Percentiles rank a stretch among this genome's conserved stretches.
These are phyloP conservation scores for Sphaerostilbella broomeana DNA, from an alignment of 2,329 filamentous ascomycete genomes.

Conservation along the genomic window DNA sequence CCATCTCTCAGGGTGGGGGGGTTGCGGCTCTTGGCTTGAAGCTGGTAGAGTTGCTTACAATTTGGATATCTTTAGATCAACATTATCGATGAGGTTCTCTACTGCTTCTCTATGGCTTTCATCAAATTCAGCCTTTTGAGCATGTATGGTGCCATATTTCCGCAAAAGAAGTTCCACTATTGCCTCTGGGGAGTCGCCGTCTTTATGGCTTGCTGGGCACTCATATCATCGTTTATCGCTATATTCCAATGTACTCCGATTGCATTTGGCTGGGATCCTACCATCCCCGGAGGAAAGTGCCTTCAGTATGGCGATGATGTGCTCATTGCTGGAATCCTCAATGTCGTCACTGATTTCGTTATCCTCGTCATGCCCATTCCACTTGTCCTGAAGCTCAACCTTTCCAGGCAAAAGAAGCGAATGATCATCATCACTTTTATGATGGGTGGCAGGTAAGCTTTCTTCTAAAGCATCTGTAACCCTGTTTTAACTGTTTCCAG, in stretches of 20 bases:
- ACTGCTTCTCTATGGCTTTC: conserved; percentile 6
- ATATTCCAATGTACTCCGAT: conserved; percentile 20
- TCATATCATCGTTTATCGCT: conserved; percentile 16
- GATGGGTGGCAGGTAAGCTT: conserved; percentile 2
- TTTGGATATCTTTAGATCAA: conserved; percentile 3
- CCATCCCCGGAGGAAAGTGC: conserved; percentile 1
- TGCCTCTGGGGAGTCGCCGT: conserved; percentile 11
- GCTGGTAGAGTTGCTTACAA: background rate
- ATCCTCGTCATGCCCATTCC: conserved; percentile 6
- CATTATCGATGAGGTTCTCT: conserved; percentile 3
- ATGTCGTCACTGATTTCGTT: conserved; percentile 4
- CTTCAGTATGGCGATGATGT: conserved; percentile 3
- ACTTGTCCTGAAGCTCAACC: conserved; percentile 7
- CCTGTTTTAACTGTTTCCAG: background rate
- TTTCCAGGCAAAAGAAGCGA: conserved; percentile 3
- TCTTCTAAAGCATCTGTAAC: background rate
- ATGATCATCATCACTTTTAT: conserved; percentile 3
- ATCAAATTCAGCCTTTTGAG: conserved; percentile 6
- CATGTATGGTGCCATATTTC: conserved; percentile 5
- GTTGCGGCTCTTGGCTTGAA: background rate
- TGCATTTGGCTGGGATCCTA: conserved; percentile 4
- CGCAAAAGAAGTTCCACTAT: background rate
- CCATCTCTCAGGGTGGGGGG: background rate
- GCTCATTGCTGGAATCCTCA: conserved; percentile 2
- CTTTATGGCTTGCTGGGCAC: conserved; percentile 17